Evolutionary conservation across 208 protist genomes (phyloP).

Genomic region (Balamuthia mandrillaris): DNA sequence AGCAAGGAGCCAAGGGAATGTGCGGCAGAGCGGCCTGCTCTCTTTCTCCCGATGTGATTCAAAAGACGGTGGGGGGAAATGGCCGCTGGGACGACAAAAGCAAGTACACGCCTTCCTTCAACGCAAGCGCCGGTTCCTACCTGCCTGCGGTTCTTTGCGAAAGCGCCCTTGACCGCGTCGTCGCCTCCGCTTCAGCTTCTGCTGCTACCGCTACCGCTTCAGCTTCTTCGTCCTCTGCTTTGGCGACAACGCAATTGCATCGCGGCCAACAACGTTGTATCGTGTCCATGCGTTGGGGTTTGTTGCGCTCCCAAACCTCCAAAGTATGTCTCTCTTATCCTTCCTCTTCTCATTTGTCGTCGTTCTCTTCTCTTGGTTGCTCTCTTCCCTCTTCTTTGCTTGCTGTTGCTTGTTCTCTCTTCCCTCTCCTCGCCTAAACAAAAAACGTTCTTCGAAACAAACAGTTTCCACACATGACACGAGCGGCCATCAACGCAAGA

Average conservation of each 20-base stretch:
- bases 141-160: conserved; percentile 1
- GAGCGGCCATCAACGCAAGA: neutral
- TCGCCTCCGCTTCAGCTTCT: neutral
- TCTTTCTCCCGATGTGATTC: neutral
- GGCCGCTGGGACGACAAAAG: neutral
- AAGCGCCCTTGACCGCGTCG: neutral
- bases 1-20: too few relatives aligned
- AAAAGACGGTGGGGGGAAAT: neutral
- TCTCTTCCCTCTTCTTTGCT: neutral
- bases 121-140: neutral
- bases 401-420: neutral
- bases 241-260: conserved; percentile 20
- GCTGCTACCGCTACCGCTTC: neutral
- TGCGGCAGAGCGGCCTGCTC: conserved; percentile 24
- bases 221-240: neutral
- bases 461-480: too few relatives aligned
- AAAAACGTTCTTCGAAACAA: too few relatives aligned
- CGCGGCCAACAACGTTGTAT: neutral
- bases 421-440: too few relatives aligned
- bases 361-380: neutral
- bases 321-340: neutral
- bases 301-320: neutral
- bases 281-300: neutral
- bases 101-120: neutral
- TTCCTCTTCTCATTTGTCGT: neutral